Evolutionary conservation across 768 basidiomycete genomes (phyloP), one percentile per base, ranked within the genome.

Genomic region (Lactarius pseudohatsudake): DNA sequence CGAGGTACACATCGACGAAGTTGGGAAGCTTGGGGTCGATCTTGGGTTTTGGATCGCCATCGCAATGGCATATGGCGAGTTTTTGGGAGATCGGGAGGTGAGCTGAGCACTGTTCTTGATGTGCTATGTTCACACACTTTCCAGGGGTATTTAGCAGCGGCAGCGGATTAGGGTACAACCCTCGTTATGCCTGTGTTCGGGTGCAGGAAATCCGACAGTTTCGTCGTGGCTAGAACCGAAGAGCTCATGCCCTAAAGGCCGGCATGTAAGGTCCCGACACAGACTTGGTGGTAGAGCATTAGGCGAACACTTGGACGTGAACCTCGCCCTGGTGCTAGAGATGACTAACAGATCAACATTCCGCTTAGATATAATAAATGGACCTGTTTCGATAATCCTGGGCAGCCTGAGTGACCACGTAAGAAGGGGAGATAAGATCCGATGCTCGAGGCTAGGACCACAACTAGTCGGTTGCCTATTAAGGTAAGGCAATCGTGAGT

Each of bases 21-120:
- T 85, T 61, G 75, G 78, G 20, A 75, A 81, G 36, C 72, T 91
- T 28, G 92, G 91, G 16, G 84, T 94, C 34, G 89, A 91, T 57
- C 82, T 83, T 32, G 86, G 86, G 61, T 93, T 93, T 73, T 93
- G 90, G 87, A 81, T 94, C 55, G 84, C 89, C 0, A 79, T 90
- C 47, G 86, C 86, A 0, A 74, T 92, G 71, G 86, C 89, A 3
- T 94, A 92, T 74, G 75, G 91, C 15, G 90, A 90, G 65, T 93
- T 91, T 72, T 75, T 93, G 71, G 84, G 84, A 71, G 90, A 92
- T 70, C 81, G 90, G 71, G 91, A 92, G 79, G 92, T 91, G 69
- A 67, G 87, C 32, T 59, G 28, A 22, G 41, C 20, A n/a, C 13
- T 34, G n/a, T 59, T 11, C 58, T 15, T 43, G 38, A 20, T 22